A percentile compares a stretch with the other conserved stretches of the same genome.
Evolutionary conservation across 257 asterid species (phyloP).

Genomic region (Henckelia pumila): DNA sequence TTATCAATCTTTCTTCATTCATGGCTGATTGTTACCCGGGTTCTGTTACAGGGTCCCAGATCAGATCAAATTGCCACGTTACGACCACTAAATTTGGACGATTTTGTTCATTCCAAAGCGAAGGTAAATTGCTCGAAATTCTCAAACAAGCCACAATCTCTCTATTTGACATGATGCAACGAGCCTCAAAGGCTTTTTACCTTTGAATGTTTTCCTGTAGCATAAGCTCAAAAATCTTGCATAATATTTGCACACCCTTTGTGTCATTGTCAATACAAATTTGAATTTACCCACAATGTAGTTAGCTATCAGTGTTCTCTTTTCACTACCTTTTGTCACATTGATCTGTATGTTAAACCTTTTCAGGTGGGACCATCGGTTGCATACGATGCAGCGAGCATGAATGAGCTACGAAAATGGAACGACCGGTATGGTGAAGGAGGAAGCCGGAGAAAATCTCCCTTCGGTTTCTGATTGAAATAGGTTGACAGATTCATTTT

Average conservation of each 20-base stretch:
- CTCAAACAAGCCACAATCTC: neutral
- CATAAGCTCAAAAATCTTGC: neutral
- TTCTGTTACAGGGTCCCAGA: constrained; percentile 45
- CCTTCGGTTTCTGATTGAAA: constrained; percentile 59
- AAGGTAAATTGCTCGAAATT: constrained; percentile 53
- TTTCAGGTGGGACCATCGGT: constrained; percentile 96
- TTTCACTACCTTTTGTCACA: neutral
- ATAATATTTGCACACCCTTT: neutral
- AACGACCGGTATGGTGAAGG: constrained; percentile 97
- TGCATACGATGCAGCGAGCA: constrained; percentile 88
- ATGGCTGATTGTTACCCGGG: neutral
- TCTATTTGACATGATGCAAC: neutral
- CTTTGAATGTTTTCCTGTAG: neutral
- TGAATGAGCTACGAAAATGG: constrained; percentile 96
- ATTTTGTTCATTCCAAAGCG: constrained; percentile 71
- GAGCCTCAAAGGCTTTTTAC: neutral
- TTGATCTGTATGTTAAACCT: constrained; percentile 14
- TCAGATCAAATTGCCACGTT: constrained; percentile 38
- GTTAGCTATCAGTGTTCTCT: constrained; percentile 4
- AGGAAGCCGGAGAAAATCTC: constrained; percentile 87
- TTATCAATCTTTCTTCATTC: neutral
- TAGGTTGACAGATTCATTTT: constrained; percentile 11
- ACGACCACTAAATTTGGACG: constrained; percentile 70
- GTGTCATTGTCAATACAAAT: neutral
- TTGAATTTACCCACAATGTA: neutral